Base-by-base conservation (phyloP, 495 filamentous ascomycete species). In the Corynascus novoguineensis region DNA sequence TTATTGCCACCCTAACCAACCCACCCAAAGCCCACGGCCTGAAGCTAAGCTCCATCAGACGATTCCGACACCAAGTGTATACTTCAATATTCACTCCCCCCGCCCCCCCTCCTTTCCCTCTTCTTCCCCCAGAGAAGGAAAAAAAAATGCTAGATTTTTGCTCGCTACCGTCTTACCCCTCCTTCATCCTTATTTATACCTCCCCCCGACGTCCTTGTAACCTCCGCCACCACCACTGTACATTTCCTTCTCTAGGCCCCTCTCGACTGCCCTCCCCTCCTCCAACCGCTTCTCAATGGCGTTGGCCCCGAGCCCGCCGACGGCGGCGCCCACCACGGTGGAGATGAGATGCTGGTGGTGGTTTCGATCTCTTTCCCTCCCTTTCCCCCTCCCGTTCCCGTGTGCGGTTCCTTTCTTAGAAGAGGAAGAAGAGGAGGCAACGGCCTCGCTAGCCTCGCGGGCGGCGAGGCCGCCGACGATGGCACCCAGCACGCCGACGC, bases 291-390 rank as follows among this genome's bases (percentile, higher is more conserved):
- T 72, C 70, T 75, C 75, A 40, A 78, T 63, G 12, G 73, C 74
- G 57, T 78, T 78, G 19, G 73, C 75, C 1, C 73, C 73, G 32
- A 78, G 53, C 53, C 73, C 75, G 6, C 73, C 75, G 7, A 77
- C 70, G 25, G 73, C 73, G 4, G 75, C 75, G 7, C 75, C 75
- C 1, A 77, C 68, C 10, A 75, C 60, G 7, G 75, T 75, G 17
- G 68, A 68, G 28, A 75, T 62, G 47, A 77, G 53, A 40, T 22
- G 25, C 31, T 34, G 24, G 47, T 57, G 53, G 12, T 24, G 5
- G 29, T 15, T 15, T 17, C 14, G 8, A 5, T n/a, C 37, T 8
- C 37, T 38, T 54, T 52, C 46, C 8, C 66, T 49, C 0, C 61
- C 40, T 34, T 55, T 27, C 11, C 47, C 34, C 31, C 50, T 0